Evolutionary conservation across 139 green algal genomes (phyloP).

Genomic region (Picochlorum sp.): DNA sequence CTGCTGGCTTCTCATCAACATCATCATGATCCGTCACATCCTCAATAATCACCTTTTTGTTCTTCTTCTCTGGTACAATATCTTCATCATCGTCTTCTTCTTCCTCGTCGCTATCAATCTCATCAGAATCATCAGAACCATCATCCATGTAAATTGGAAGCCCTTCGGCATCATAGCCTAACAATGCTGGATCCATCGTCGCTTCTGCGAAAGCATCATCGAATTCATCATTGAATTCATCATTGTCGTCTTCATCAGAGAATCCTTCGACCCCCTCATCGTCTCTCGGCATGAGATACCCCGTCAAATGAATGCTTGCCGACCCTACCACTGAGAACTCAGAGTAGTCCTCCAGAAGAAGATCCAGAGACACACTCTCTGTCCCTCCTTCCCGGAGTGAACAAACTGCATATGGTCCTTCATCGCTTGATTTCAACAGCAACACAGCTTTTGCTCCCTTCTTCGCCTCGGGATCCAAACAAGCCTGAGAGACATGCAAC

Average conservation of each 20-base stretch:
- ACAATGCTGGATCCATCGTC: background rate
- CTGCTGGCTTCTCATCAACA: constrained; percentile 10
- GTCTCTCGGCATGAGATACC: constrained; percentile 63
- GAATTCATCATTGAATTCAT: too few relatives aligned
- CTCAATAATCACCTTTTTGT: background rate
- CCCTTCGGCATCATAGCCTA: constrained; percentile 3
- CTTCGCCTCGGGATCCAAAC: constrained; percentile 20
- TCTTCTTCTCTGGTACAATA: background rate
- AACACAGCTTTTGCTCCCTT: constrained; percentile 20
- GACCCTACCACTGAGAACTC: constrained; percentile 63
- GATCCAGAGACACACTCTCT: constrained; percentile 57
- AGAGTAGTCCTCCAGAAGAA: constrained; percentile 62
- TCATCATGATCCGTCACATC: constrained; percentile 16
- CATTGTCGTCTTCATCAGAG: constrained; percentile 12
- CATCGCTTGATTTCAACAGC: constrained; percentile 25
- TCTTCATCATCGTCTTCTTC: background rate
- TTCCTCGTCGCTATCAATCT: constrained; percentile 16
- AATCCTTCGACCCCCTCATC: constrained; percentile 9
- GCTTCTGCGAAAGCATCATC: too few relatives aligned
- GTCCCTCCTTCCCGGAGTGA: constrained; percentile 42
- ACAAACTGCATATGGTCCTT: constrained; percentile 39
- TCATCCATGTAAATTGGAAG: constrained; percentile 22
- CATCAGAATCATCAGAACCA: too few relatives aligned
- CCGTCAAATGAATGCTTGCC: constrained; percentile 60
- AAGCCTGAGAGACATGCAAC: constrained; percentile 65